Evolutionary conservation across 2,329 filamentous ascomycete genomes (phyloP).

Genomic region (Microdochium trichocladiopsis): DNA sequence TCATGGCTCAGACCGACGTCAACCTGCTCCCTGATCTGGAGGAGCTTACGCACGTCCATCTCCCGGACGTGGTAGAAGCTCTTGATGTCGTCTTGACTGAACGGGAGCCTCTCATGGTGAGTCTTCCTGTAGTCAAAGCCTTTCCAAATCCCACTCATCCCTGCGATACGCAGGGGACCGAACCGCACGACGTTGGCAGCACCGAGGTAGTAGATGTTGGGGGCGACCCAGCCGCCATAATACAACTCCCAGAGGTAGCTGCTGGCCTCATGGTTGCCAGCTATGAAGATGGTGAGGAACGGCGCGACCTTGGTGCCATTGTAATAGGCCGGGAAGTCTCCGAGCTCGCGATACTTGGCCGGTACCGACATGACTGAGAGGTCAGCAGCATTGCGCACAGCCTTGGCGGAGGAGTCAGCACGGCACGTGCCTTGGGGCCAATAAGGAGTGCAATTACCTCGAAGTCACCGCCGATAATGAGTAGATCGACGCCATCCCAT

Average conservation of each 20-base stretch:
- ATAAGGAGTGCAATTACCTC: conserved; percentile 45
- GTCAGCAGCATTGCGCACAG: conserved; percentile 82
- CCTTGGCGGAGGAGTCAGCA: conserved; percentile 34
- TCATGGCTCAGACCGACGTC: conserved; percentile 92
- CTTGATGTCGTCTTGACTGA: conserved; percentile 67
- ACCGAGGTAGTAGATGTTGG: conserved; percentile 95
- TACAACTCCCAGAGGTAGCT: conserved; percentile 87
- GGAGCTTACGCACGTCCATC: conserved; percentile 81
- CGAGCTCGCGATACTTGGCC: conserved; percentile 76
- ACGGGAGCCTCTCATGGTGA: conserved; percentile 82
- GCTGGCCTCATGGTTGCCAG: conserved; percentile 91
- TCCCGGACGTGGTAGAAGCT: conserved; percentile 88
- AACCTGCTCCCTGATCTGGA: conserved; percentile 78
- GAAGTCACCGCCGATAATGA: conserved; percentile 96
- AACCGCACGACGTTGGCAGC: conserved; percentile 82
- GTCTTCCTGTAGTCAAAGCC: conserved; percentile 77
- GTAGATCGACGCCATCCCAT: conserved; percentile 77
- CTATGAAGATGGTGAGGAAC: conserved; percentile 86
- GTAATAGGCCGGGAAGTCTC: conserved; percentile 94
- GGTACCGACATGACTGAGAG: conserved; percentile 86
- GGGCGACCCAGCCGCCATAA: conserved; percentile 95
- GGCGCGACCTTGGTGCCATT: conserved; percentile 70
- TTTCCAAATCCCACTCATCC: conserved; percentile 93
- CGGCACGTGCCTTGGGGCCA: conserved; percentile 1
- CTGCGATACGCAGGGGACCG: conserved; percentile 80